These are phyloP conservation scores for Apiospora marii DNA, from an alignment of 2,329 filamentous ascomycete species.

Conservation along the genomic window DNA sequence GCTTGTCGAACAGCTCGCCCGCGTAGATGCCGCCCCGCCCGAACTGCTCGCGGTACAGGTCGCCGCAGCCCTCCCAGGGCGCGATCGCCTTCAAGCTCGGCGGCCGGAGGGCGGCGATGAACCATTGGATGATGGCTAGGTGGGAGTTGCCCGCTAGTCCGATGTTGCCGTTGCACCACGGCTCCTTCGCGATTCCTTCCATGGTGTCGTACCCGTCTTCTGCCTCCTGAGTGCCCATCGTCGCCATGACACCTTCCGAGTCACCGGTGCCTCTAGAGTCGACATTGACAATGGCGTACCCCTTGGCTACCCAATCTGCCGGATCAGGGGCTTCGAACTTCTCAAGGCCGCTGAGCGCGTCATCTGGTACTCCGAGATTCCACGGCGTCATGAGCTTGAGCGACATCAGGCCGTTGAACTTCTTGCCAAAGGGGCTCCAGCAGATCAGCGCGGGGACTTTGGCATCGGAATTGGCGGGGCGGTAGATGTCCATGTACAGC, in stretches of 20 bases:
- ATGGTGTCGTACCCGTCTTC: conserved; percentile 39
- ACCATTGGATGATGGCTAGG: conserved; percentile 38
- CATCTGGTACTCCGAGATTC: conserved; percentile 30
- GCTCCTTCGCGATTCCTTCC: conserved; percentile 33
- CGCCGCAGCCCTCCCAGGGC: conserved; percentile 33
- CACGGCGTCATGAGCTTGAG: conserved; percentile 31
- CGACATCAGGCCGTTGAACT: conserved; percentile 32
- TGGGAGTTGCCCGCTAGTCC: conserved; percentile 37
- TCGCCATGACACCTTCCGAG: conserved; percentile 33
- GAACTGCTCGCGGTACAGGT: conserved; percentile 37
- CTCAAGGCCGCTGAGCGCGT: conserved; percentile 29
- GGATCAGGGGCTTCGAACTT: conserved; percentile 38
- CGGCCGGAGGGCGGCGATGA: conserved; percentile 32
- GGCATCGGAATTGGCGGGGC: conserved; percentile 28
- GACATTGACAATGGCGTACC: conserved; percentile 39
- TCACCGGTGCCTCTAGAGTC: conserved; percentile 35
- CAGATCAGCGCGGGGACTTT: conserved; percentile 34
- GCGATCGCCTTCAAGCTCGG: conserved; percentile 33
- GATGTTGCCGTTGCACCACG: conserved; percentile 37
- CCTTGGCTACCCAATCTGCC: conserved; percentile 34
- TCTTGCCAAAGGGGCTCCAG: conserved; percentile 38
- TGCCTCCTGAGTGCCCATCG: conserved; percentile 35
- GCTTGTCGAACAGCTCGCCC: conserved; percentile 31
- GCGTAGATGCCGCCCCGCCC: conserved; percentile 34
- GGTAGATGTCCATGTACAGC: conserved; percentile 35